Base-by-base conservation (phyloP, 2,329 filamentous ascomycete species). In the Fusarium udum region DNA sequence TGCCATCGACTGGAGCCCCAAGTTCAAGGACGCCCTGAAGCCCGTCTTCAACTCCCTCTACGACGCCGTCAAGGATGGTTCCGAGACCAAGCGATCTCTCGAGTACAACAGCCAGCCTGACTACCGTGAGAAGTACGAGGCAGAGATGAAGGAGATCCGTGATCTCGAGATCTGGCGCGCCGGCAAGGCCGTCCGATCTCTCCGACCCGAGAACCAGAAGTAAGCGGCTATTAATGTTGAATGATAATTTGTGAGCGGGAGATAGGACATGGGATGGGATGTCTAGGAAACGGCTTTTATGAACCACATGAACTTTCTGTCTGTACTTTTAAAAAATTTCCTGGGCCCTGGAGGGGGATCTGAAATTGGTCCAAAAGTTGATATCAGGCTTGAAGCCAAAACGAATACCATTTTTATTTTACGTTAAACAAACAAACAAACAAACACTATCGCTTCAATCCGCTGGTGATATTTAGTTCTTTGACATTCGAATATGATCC, bases 81-180 rank as follows among this genome's bases (percentile, higher is more conserved):
- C 90, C 82, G 96, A 99, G 92, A 99, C 96, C 81, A 88, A 96
- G 92, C 92, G 96, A 85, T 96, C 94, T 71, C 92, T 99, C 82
- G 95, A 98, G 82, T 99, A 97, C 91, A 98, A 98, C 90, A 90
- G 93, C 83, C 94, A 97, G 86, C 87, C 90, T 79, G 95, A 99
- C 87, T 99, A 99, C 92, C 93, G 96, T 80, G 89, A 97, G 89
- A 95, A 93, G 87, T 99, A 95, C 86, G 95, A 98, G 91, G 91
- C 94, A 82, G 96, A 99, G 93, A 93, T 99, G 92, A 89, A 97
- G 88, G 96, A 98, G 89, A 98, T 99, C 88, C 93, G 95, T 81
- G 90, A 95, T 82, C 88, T 99, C 82, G 96, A 99, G 91, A 99
- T 99, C 91, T 99, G 96, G 96, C 91, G 93, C 82, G 96, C 96